phyloP scores from a whole-genome alignment of 495 filamentous ascomycete genomes.

The Hypoxylon fragiforme region DNA sequence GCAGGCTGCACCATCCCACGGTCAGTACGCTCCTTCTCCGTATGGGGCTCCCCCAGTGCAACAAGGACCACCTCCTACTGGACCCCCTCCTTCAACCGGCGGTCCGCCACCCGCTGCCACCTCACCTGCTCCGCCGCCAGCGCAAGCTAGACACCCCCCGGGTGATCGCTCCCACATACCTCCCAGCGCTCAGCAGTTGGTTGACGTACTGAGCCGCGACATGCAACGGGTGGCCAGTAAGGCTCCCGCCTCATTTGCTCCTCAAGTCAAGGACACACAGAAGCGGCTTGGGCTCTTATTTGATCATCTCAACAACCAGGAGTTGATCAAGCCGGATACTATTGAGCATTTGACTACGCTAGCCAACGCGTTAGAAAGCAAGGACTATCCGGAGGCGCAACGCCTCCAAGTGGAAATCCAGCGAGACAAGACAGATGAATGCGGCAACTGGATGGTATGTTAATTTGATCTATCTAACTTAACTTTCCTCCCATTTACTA shows the following conservation, averaged over 20 bases:
- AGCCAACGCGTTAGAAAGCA: slow-evolving; percentile 65
- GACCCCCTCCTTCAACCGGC: slow-evolving; percentile 54
- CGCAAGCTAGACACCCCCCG: slow-evolving; percentile 67
- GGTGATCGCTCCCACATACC: slow-evolving; percentile 94
- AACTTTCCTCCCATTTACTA: slow-evolving; percentile 31
- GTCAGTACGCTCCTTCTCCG: slow-evolving; percentile 51
- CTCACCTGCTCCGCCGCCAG: slow-evolving; percentile 56
- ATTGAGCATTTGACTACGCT: slow-evolving; percentile 65
- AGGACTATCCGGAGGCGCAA: slow-evolving; percentile 75
- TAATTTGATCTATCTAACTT: slow-evolving; percentile 9
- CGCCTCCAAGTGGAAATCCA: slow-evolving; percentile 80
- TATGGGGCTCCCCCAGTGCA: slow-evolving; percentile 31
- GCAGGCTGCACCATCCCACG: slow-evolving; percentile 45
- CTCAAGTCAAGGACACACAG: slow-evolving; percentile 88
- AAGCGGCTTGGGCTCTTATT: slow-evolving; percentile 89
- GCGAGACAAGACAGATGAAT: slow-evolving; percentile 80
- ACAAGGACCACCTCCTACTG: slow-evolving; percentile 47
- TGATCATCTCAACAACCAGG: slow-evolving; percentile 94
- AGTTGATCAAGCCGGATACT: slow-evolving; percentile 82
- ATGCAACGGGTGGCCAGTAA: slow-evolving; percentile 84
- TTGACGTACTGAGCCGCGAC: slow-evolving; percentile 77
- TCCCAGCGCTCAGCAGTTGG: slow-evolving; percentile 69
- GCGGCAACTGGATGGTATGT: slow-evolving; percentile 95
- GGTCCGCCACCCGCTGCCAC: slow-evolving; percentile 48
- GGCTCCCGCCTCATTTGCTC: slow-evolving; percentile 78